A percentile compares a stretch with the other conserved stretches of the same genome.
Evolutionary conservation across 768 basidiomycete species (phyloP).

Genomic region (Gymnopilus dilepis): DNA sequence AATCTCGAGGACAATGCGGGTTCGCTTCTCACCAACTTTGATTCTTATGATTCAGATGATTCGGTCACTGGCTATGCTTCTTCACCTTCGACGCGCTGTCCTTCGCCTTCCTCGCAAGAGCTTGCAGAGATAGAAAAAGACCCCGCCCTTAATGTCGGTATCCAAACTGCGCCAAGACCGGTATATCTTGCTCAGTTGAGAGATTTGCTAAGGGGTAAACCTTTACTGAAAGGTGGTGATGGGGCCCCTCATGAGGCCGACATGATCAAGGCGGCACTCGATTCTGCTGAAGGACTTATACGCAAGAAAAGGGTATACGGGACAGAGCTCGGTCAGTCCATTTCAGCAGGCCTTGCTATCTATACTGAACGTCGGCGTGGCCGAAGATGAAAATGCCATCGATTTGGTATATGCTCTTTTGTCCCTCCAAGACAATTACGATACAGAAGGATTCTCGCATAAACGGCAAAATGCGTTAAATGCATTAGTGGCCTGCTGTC

Average conservation of each 20-base stretch:
- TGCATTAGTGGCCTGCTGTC: conserved; percentile 83
- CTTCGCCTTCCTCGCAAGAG: conserved; percentile 82
- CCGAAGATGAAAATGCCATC: conserved; percentile 86
- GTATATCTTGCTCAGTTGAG: conserved; percentile 91
- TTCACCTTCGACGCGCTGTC: conserved; percentile 57
- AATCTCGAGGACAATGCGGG: no score
- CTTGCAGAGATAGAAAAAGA: conserved; percentile 86
- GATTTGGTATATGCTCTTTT: conserved; percentile 78
- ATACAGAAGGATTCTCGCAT: conserved; percentile 78
- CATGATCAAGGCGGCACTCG: conserved; percentile 79
- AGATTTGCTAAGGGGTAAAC: conserved; percentile 66
- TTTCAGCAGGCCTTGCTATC: neutral
- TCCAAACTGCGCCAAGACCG: conserved; percentile 76
- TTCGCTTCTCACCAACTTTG: conserved; percentile 21
- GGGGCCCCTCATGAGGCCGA: conserved; percentile 69
- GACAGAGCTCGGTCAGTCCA: conserved; percentile 78
- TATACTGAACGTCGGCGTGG: neutral
- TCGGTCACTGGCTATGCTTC: conserved; percentile 85
- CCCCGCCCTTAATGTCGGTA: conserved; percentile 75
- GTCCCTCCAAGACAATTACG: conserved; percentile 81
- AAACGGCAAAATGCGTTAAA: conserved; percentile 78
- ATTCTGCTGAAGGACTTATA: conserved; percentile 81
- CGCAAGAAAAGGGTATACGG: conserved; percentile 86
- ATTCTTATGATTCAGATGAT: conserved; percentile 77
- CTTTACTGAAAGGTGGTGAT: conserved; percentile 35